phyloP scores from a whole-genome alignment of 257 asterid species.

The Forsythia suspensa region DNA sequence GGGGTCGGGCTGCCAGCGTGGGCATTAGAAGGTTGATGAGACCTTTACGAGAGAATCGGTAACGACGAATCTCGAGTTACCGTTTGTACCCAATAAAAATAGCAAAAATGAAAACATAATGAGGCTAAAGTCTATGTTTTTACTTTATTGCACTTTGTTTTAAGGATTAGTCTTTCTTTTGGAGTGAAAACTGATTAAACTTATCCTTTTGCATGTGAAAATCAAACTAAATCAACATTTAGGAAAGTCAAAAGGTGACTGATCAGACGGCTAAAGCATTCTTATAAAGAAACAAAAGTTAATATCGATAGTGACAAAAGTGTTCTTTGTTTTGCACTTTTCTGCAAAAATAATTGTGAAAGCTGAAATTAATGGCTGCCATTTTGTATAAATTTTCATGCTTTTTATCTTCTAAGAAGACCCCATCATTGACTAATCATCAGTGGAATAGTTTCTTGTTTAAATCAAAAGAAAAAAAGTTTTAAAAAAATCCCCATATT shows the following conservation, averaged over 20 bases:
- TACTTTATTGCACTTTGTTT: not conserved
- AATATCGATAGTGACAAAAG: constrained; percentile 64
- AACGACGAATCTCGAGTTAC: not conserved
- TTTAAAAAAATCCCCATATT: not conserved
- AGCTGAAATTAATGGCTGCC: constrained; percentile 27
- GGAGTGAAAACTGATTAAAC: constrained; percentile 18
- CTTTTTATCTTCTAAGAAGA: constrained; percentile 26
- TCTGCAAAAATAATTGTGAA: constrained; percentile 31
- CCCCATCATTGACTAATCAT: constrained; percentile 68
- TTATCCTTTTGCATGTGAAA: constrained; percentile 33
- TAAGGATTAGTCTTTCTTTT: not conserved
- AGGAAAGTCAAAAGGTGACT: constrained; percentile 55
- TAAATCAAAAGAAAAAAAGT: constrained; percentile 1
- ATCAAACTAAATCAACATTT: constrained; percentile 2
- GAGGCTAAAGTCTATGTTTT: not conserved
- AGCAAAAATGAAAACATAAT: not conserved
- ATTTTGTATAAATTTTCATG: constrained; percentile 16
- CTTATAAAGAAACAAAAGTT: constrained; percentile 57
- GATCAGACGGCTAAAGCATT: constrained; percentile 48
- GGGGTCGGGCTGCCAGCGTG: no score
- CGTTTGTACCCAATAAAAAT: not conserved
- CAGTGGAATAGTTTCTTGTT: not conserved
- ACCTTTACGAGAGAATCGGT: not conserved
- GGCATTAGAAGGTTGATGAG: not conserved
- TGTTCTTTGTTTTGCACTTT: constrained; percentile 36